These are phyloP conservation scores for Pyrus hybrid DNA, from an alignment of 331 rosid genomes.

Conservation along the genomic window DNA sequence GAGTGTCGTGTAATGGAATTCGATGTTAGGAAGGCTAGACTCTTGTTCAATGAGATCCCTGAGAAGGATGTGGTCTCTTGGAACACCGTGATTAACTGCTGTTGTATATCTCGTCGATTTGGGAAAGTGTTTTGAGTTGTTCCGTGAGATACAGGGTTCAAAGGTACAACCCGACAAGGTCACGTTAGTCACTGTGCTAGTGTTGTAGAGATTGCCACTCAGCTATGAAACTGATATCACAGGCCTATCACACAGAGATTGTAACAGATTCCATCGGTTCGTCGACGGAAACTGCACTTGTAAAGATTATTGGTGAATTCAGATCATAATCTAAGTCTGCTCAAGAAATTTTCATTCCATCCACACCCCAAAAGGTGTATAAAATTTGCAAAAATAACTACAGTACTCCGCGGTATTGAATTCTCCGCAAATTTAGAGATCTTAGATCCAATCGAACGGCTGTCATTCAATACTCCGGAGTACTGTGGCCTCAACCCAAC, in stretches of 20 bases:
- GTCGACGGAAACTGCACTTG: conserved; percentile 11
- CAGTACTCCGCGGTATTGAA: background rate
- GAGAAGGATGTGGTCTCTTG: conserved; percentile 33
- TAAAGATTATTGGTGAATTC: conserved; percentile 16
- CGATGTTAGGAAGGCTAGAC: conserved; percentile 19
- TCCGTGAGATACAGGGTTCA: conserved; percentile 22
- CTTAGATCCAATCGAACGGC: background rate
- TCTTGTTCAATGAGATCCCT: conserved; percentile 24
- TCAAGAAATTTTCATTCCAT: background rate
- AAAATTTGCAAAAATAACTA: background rate
- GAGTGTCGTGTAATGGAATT: conserved; percentile 25
- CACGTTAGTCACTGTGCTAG: conserved; percentile 26
- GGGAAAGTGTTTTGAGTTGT: conserved; percentile 20
- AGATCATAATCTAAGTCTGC: background rate
- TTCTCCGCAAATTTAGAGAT: background rate
- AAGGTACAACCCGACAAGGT: conserved; percentile 17
- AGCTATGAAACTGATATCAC: conserved; percentile 13
- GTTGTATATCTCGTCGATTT: background rate
- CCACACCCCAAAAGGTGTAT: background rate
- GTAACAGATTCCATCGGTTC: conserved; percentile 13
- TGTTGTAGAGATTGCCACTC: conserved; percentile 17
- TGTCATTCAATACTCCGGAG: background rate
- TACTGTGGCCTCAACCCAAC: no score
- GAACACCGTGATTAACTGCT: conserved; percentile 32
- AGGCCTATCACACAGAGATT: conserved; percentile 14